Conservation (phyloP, 768 basidiomycete species). For the Xerocomus potaroensis region DNA sequence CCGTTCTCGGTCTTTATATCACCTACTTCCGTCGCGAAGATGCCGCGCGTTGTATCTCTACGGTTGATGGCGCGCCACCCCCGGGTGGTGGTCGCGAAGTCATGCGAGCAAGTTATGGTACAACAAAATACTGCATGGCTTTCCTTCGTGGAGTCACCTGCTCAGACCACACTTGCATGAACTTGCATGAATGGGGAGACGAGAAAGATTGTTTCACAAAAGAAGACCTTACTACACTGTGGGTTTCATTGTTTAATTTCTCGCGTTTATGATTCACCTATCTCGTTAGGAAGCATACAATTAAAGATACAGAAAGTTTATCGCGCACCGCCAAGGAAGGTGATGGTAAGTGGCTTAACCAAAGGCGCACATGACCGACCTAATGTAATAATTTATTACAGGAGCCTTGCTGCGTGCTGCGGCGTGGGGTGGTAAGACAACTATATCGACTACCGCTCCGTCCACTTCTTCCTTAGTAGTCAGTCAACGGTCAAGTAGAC, state of each 20-base stretch:
- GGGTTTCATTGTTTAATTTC: conserved; percentile 27
- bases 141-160: conserved; percentile 86
- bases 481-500: conserved; percentile 39
- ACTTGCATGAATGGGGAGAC: conserved; percentile 97
- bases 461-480: conserved; percentile 17
- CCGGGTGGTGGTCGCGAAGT: conserved; percentile 87
- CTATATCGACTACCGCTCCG: conserved; percentile 15
- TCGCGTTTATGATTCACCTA: not conserved
- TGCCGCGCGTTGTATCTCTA: conserved; percentile 87
- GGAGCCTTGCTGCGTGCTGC: conserved; percentile 63
- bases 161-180: conserved; percentile 87
- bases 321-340: conserved; percentile 54
- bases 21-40: conserved; percentile 94
- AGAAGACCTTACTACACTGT: conserved; percentile 93
- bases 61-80: conserved; percentile 87
- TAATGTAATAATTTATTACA: conserved; percentile 17
- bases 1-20: conserved; percentile 91
- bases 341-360: conserved; percentile 41
- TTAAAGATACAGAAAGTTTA: conserved; percentile 81
- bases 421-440: conserved; percentile 54
- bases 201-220: conserved; percentile 98
- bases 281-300: conserved; percentile 74
- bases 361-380: not conserved
- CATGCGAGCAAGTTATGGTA: conserved; percentile 93
- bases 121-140: conserved; percentile 96